Evolutionary conservation across 768 basidiomycete species (phyloP).

Genomic region (Punctularia strigosozonata): DNA sequence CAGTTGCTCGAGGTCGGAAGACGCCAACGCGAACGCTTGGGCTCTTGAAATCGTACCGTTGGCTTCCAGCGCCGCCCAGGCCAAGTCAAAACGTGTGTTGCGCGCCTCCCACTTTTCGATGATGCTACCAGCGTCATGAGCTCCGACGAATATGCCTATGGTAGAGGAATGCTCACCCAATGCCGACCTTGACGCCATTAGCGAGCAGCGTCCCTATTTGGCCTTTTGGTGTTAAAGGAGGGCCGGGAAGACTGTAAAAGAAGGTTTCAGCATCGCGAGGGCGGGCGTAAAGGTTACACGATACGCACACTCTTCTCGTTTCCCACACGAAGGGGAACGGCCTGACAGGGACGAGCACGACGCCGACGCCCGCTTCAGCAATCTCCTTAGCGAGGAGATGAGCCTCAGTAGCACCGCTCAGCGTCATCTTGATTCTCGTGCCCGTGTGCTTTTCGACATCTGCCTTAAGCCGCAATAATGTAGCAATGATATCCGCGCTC

Average conservation of each 20-base stretch:
- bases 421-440: slow-evolving; percentile 12
- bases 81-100: slow-evolving; percentile 24
- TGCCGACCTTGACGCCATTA: slow-evolving; percentile 21
- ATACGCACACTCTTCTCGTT: slow-evolving; percentile 14
- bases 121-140: slow-evolving; percentile 15
- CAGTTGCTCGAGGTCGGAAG: slow-evolving; percentile 42
- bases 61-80: slow-evolving; percentile 18
- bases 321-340: slow-evolving; percentile 26
- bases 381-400: slow-evolving; percentile 26
- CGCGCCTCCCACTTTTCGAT: slow-evolving; percentile 17
- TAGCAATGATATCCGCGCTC: slow-evolving; percentile 30
- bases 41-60: slow-evolving; percentile 20
- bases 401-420: slow-evolving; percentile 17
- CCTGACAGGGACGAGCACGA: slow-evolving; percentile 24
- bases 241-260: background rate
- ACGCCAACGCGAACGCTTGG: slow-evolving; percentile 40
- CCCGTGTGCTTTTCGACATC: slow-evolving; percentile 12
- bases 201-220: slow-evolving; percentile 11
- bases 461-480: slow-evolving; percentile 24
- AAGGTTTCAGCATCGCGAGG: background rate
- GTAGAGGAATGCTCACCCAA: slow-evolving; percentile 8
- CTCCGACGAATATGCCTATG: background rate
- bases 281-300: background rate
- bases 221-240: background rate
- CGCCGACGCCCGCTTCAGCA: slow-evolving; percentile 22